Percentiles rank a stretch among this genome's conserved stretches.
phyloP scores from a whole-genome alignment of 345 rosid species.

The Raphanus raphanistrum region DNA sequence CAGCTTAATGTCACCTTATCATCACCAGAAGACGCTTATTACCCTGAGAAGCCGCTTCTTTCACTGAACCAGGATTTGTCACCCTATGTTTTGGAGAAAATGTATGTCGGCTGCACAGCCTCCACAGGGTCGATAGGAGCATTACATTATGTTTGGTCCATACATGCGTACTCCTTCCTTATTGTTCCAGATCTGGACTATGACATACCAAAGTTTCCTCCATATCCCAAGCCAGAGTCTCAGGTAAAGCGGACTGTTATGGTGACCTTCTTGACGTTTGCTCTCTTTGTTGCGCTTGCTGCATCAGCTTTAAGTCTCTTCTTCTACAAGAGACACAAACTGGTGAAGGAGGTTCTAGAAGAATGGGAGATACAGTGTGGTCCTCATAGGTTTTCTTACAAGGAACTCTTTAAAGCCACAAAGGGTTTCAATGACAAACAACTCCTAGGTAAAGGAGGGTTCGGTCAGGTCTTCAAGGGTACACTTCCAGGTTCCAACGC shows the following conservation, averaged over 20 bases:
- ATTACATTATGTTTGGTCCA: constrained; percentile 43
- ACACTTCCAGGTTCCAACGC: background rate
- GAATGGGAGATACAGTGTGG: constrained; percentile 23
- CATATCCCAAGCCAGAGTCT: constrained; percentile 44
- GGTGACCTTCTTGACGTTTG: constrained; percentile 36
- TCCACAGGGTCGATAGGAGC: constrained; percentile 42
- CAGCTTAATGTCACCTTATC: background rate
- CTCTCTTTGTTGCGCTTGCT: constrained; percentile 12
- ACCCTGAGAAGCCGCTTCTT: background rate
- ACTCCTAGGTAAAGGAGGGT: constrained; percentile 27
- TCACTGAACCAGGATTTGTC: background rate
- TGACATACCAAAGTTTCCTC: constrained; percentile 56
- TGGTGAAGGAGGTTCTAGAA: constrained; percentile 36
- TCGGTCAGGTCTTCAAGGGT: constrained; percentile 27
- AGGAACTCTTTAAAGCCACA: constrained; percentile 27
- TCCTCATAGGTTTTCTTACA: constrained; percentile 29
- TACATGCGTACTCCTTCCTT: background rate
- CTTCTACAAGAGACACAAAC: constrained; percentile 3
- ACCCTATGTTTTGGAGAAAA: background rate
- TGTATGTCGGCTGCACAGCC: background rate
- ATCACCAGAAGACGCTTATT: background rate
- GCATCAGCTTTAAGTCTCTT: constrained; percentile 17
- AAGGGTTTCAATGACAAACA: constrained; percentile 2
- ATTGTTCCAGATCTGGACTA: constrained; percentile 44
- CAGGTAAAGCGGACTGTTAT: constrained; percentile 12